Base-by-base conservation (phyloP, 139 green algal genomes). In the Coccomyxa sp. region DNA sequence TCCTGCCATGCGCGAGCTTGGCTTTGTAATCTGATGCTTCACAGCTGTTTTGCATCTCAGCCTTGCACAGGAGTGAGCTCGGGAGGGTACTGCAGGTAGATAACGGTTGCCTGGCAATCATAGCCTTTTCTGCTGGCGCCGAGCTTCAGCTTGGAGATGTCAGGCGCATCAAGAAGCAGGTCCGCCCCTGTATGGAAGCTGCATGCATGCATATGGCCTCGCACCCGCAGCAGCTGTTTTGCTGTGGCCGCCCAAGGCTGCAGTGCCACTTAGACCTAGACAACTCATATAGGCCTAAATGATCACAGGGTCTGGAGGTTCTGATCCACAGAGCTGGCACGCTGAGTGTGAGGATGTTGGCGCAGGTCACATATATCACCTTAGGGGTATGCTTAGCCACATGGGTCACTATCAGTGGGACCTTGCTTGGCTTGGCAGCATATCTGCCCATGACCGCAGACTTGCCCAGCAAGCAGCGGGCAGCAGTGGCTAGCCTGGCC, bases 51-150 rank as follows among this genome's bases (percentile, higher is more conserved):
- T 6, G 5, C 2, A 64, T 31, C 22, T 6, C 50, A 64, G 50
- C 50, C 27, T 64, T 5, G 50, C 50, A 3, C 2, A 36, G 64
- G 22, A 71, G 24, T 71, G 7, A 71, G 33, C n/a, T 3, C 1
- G 2, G 35, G 2, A 34, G 64, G 29, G 2, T 71, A 10, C 33
- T 54, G 54, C 44, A 75, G 0, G 40, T 93, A 12, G 81, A 92
- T 78, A 37, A 90, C 6, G 75, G 83, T 0, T 96, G 92, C 81
- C 88, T 97, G 0, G 85, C 81, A 64, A 86, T 94, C 73, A 95
- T 97, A 38, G 92, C 89, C 0, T 73, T 97, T 1, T 87, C 90
- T 50, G 93, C 92, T 29, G 93, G 92, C 0, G 88, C 91, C 0
- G 92, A 97, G 82, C 87, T 97, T 55, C 86, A 93, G 34, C 71